Conservation (phyloP, 2,329 filamentous ascomycete species). For the Diaporthe australafricana region DNA sequence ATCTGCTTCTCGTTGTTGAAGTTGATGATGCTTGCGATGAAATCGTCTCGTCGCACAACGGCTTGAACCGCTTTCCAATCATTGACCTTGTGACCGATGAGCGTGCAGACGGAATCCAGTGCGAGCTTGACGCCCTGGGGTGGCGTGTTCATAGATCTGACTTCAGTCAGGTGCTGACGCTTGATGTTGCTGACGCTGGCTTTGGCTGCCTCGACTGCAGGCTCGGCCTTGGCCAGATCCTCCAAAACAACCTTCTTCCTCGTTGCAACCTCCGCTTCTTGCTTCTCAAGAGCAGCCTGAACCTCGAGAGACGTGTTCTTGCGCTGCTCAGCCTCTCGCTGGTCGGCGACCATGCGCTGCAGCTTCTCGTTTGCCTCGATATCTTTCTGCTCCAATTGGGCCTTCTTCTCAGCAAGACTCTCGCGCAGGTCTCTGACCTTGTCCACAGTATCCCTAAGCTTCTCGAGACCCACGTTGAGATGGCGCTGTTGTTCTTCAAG, state of each 20-base stretch:
- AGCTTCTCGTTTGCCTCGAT: conserved; percentile 97
- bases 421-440: conserved; percentile 93
- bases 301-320: conserved; percentile 91
- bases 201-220: conserved; percentile 91
- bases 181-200: conserved; percentile 99
- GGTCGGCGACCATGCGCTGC: conserved; percentile 96
- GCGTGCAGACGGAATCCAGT: conserved; percentile 94
- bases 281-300: conserved; percentile 85
- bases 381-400: conserved; percentile 92
- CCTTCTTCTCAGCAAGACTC: conserved; percentile 94
- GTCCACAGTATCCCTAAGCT: conserved; percentile 94
- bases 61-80: conserved; percentile 93
- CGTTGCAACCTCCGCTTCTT: conserved; percentile 87
- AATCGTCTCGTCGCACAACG: conserved; percentile 92
- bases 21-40: conserved; percentile 97
- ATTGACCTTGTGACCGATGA: conserved; percentile 89
- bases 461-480: conserved; percentile 97
- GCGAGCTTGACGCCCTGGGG: conserved; percentile 91
- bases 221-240: conserved; percentile 91
- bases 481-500: conserved; percentile 98
- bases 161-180: conserved; percentile 95
- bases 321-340: conserved; percentile 91
- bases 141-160: conserved; percentile 95
- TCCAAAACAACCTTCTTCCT: conserved; percentile 86
- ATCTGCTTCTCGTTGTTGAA: conserved; percentile 97